Percentiles rank a stretch among this genome's conserved stretches.
Evolutionary conservation across 306 rosid species (phyloP).

Genomic region (Begonia loranthoides): DNA sequence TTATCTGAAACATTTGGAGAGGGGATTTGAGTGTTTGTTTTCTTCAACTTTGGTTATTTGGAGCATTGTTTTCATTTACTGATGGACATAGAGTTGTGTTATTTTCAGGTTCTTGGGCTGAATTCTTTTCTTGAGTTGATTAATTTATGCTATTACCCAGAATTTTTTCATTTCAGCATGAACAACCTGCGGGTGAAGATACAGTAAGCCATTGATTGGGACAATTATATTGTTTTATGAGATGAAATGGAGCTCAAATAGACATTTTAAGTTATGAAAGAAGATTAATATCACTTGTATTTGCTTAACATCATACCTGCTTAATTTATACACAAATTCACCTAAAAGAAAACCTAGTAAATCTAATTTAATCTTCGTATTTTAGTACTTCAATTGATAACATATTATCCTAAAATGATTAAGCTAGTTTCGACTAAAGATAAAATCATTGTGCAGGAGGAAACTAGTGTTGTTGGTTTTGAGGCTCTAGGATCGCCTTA

Average conservation of each 20-base stretch:
- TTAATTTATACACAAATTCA: too few species aligned
- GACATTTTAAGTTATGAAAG: too few species aligned
- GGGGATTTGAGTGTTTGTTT: too few species aligned
- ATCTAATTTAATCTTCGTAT: too few species aligned
- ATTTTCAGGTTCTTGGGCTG: conserved; percentile 36
- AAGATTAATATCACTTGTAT: too few species aligned
- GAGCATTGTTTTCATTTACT: conserved; percentile 1
- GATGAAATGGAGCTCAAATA: conserved; percentile 5
- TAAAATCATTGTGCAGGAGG: conserved; percentile 43
- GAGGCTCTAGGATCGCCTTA: conserved; percentile 79
- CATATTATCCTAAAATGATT: too few species aligned
- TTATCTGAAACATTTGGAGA: too few species aligned
- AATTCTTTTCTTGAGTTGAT: conserved; percentile 25
- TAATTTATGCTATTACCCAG: conserved; percentile 21
- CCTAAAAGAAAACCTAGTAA: too few species aligned
- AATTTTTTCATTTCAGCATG: conserved; percentile 37
- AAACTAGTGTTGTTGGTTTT: conserved; percentile 61
- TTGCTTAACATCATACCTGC: too few species aligned
- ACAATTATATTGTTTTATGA: conserved; percentile 12
- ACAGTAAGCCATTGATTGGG: conserved; percentile 35
- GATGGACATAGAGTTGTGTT: conserved; percentile 11
- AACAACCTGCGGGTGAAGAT: conserved; percentile 41
- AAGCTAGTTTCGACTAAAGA: background rate
- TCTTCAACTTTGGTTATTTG: too few species aligned
- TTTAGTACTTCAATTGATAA: too few species aligned